Conservation (phyloP, 1,284 basidiomycete species). For the Lignosus rhinocerotis region DNA sequence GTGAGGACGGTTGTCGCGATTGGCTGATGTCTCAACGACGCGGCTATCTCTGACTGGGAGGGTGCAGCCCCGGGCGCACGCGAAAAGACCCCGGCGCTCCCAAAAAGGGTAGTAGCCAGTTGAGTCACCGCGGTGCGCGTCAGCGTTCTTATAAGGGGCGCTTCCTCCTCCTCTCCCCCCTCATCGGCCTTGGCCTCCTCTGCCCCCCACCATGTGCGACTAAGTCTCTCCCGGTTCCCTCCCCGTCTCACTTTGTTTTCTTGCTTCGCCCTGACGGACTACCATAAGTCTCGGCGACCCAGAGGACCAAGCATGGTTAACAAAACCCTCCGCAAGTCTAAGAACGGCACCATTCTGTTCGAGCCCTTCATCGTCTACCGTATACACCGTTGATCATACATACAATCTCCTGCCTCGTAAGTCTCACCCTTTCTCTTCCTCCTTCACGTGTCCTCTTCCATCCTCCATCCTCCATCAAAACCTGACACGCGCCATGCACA, state of each 20-base stretch:
- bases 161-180: constrained; percentile 22
- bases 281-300: constrained; percentile 41
- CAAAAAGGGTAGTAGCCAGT: constrained; percentile 18
- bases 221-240: constrained; percentile 35
- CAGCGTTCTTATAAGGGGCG: constrained; percentile 26
- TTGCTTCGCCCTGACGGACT: constrained; percentile 35
- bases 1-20: constrained; percentile 1
- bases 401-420: constrained; percentile 28
- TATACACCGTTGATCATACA: constrained; percentile 61
- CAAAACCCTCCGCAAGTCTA: constrained; percentile 73
- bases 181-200: constrained; percentile 29
- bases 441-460: constrained; percentile 18
- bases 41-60: background rate
- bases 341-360: constrained; percentile 82
- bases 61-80: background rate
- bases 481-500: constrained; percentile 19
- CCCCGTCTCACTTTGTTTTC: constrained; percentile 24
- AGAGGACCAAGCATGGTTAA: constrained; percentile 72
- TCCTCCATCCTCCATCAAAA: constrained; percentile 1
- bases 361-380: constrained; percentile 83
- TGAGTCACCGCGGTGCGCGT: constrained; percentile 31
- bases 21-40: background rate
- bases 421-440: constrained; percentile 23
- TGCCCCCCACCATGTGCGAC: constrained; percentile 48
- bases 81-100: constrained; percentile 23